Base-by-base conservation (phyloP, 2,329 filamentous ascomycete species). In the Colletotrichum abscissum region DNA sequence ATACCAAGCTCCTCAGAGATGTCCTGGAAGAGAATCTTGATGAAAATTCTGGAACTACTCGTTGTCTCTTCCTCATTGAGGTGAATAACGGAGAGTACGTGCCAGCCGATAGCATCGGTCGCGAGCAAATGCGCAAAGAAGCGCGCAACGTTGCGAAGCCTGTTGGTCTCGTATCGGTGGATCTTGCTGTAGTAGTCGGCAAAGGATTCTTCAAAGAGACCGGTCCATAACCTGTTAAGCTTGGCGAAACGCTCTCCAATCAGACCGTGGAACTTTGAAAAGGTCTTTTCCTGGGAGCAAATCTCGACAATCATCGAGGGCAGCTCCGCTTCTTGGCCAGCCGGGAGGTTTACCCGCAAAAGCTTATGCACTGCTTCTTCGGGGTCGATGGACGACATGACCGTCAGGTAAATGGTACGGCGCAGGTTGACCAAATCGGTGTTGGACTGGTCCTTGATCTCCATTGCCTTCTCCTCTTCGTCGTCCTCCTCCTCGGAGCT, bases 391-490 rank as follows among this genome's bases (percentile, higher is more conserved):
- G 94, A 97, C 52, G 94, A 97, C 94, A 97, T 97, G 82, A 99
- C 97, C 12, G 96, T 99, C 75, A 99, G 88, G 82, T 99, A 99
- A 78, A 98, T 99, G 7, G 94, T 98, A 79, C 95, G 91, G 73
- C 97, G 93, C 63, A 99, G 87, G 80, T 97, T 97, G 81, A 98
- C 95, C 16, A 99, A 89, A 81, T 99, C 95, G 0, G 95, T 95
- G 79, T 99, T 99, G 75, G 93, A 97, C 85, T 98, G 95, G 79
- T 99, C 97, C 84, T 98, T 98, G 86, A 99, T 97, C 82, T 99
- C 97, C 82, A 98, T 88, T 24, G 93, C 93, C 80, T 93, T 93
- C 75, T 94, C 92, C 80, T 97, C 92, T 75, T 93, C 88, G 55
- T 94, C 92, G 71, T 95, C 93, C 67, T 94, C 93, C 66, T 92